phyloP scores from a whole-genome alignment of 1,139 yeast species.

The Dujonia santamariae region DNA sequence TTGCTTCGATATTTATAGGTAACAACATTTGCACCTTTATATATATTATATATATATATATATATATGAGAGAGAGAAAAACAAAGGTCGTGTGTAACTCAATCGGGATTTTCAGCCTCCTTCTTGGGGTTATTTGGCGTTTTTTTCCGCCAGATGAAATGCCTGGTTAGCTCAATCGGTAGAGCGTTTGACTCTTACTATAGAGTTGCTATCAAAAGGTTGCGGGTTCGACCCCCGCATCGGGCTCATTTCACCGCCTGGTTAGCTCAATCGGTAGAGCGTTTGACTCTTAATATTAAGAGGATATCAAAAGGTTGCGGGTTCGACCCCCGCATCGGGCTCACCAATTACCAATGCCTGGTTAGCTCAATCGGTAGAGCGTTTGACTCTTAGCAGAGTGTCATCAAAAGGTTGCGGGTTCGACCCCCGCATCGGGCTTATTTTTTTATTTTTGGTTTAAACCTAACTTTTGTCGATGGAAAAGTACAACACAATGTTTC shows the following conservation, averaged over 20 bases:
- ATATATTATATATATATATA: not conserved
- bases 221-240: conserved; percentile 55
- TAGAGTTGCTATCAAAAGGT: conserved; percentile 37
- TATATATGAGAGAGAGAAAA: too few species aligned
- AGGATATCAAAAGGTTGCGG: conserved; percentile 50
- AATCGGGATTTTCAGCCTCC: too few species aligned
- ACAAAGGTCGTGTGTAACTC: too few species aligned
- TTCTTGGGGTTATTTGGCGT: not conserved
- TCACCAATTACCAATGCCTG: conserved; percentile 12
- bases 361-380: conserved; percentile 17
- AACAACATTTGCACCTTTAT: too few species aligned
- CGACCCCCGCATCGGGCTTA: conserved; percentile 52
- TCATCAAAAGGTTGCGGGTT: conserved; percentile 49
- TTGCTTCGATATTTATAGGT: too few species aligned
- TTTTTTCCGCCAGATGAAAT: conserved; percentile 5
- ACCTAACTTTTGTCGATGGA: too few species aligned
- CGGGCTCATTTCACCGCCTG: conserved; percentile 34
- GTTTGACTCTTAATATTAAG: conserved; percentile 17
- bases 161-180: conserved; percentile 20
- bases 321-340: conserved; percentile 54
- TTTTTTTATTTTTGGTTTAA: too few species aligned
- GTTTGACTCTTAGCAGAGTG: conserved; percentile 14
- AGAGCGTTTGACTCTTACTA: conserved; percentile 18
- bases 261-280: conserved; percentile 20
- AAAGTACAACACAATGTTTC: too few species aligned